Base-by-base conservation (phyloP, 805 yeast genomes). In the Starmerella khaoyaiensis region DNA sequence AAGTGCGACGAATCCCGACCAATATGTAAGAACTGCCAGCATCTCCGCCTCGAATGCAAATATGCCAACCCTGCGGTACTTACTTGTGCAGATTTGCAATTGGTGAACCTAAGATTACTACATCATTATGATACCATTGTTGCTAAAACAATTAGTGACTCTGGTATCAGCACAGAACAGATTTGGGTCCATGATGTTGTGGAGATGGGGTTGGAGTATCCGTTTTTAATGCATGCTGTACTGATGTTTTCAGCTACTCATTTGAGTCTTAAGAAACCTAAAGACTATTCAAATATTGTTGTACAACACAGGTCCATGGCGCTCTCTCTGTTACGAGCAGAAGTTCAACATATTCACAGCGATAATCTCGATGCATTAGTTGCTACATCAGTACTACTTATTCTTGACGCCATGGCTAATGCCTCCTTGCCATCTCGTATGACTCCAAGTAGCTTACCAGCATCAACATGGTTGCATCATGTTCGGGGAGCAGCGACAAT, bases 401-500 rank as follows among this genome's bases (percentile, higher is more conserved):
- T 84, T 38, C 80, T 87, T 80, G 97, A 87, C 56, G 81, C 96
- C 0, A 62, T 83, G 46, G 96, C 96, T 3, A 86, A 86, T 58
- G 96, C 95, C 0, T 72, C 76, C 2, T 62, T 70, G 32, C 93
- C 72, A 31, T 45, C 52, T 8, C 47, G 51, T 16, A 54, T 54
- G 49, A 61, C 71, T 4, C 65, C 74, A 3, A 56, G 55, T 37
- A 76, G 84, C 2, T 58, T 84, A 40, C 93, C 95, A 1, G 86
- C 96, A 2, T 76, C 90, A 3, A 94, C 96, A 0, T 87, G 97
- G 97, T 76, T 87, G 39, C 90, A 82, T 64, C 96, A 87, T 53
- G 95, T 87, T 10, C 80, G 90, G 50, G 97, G 96, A 22, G 94
- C 96, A 0, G 95, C 95, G 5, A 86, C 96, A 0, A 87, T 87